Conservation (phyloP, 768 basidiomycete genomes). For the Suillus discolor region DNA sequence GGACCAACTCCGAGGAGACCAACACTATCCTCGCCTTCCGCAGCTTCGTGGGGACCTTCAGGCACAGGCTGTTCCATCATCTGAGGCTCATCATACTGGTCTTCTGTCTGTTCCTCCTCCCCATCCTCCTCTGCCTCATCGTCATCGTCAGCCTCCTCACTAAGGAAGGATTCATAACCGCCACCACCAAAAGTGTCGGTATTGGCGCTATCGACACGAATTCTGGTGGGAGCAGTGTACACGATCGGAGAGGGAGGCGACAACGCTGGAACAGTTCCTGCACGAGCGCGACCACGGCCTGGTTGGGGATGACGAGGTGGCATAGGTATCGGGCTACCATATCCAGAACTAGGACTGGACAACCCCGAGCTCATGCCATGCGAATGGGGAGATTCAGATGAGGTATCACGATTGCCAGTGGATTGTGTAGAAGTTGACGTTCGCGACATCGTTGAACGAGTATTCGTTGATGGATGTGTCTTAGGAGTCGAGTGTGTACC, state of each 20-base stretch:
- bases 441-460: slow-evolving; percentile 41
- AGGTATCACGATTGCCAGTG: slow-evolving; percentile 60
- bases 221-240: slow-evolving; percentile 29
- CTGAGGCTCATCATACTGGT: slow-evolving; percentile 34
- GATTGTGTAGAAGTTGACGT: slow-evolving; percentile 52
- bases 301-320: slow-evolving; percentile 48
- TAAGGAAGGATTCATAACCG: slow-evolving; percentile 33
- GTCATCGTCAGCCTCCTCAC: slow-evolving; percentile 30
- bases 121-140: slow-evolving; percentile 20
- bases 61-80: slow-evolving; percentile 48
- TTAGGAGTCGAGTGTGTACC: slow-evolving; percentile 42
- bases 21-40: slow-evolving; percentile 64
- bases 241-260: slow-evolving; percentile 39
- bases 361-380: slow-evolving; percentile 40
- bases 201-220: slow-evolving; percentile 31
- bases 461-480: slow-evolving; percentile 39
- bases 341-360: slow-evolving; percentile 39
- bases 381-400: slow-evolving; percentile 60
- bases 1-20: slow-evolving; percentile 55
- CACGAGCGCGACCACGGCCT: slow-evolving; percentile 39
- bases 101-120: slow-evolving; percentile 34
- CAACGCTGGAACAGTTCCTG: slow-evolving; percentile 41
- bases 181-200: slow-evolving; percentile 29
- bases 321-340: slow-evolving; percentile 45
- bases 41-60: slow-evolving; percentile 58